These are phyloP conservation scores for Hibiscus syriacus DNA, from an alignment of 345 rosid genomes.

Conservation along the genomic window DNA sequence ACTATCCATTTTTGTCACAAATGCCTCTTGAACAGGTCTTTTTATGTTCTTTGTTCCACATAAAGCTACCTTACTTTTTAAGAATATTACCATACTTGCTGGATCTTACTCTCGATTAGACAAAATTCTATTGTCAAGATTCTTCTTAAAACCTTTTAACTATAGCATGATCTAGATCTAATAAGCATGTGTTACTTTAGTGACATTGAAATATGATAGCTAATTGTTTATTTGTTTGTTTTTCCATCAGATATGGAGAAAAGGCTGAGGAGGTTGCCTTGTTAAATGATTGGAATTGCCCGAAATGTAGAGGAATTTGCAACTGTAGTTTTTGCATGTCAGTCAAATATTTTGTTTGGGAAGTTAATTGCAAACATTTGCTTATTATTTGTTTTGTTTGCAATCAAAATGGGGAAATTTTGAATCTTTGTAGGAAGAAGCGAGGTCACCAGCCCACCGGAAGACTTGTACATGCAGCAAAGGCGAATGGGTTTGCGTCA, in stretches of 20 bases:
- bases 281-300: conserved; percentile 20
- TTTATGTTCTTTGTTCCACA: not conserved
- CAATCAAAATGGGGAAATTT: not conserved
- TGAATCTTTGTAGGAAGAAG: conserved; percentile 12
- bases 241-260: conserved; percentile 22
- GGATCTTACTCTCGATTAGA: not conserved
- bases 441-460: conserved; percentile 18
- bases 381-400: not conserved
- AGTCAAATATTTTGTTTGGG: not conserved
- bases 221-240: not conserved
- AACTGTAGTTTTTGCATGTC: conserved; percentile 20
- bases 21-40: conserved; percentile 26
- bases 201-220: not conserved
- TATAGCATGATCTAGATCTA: not conserved
- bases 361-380: not conserved
- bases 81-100: not conserved
- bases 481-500: conserved; percentile 18
- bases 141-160: not conserved
- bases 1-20: conserved; percentile 17
- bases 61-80: not conserved
- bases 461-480: conserved; percentile 6
- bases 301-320: conserved; percentile 20
- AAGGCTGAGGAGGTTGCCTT: conserved; percentile 22
- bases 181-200: not conserved
- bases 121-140: not conserved